Base-by-base conservation (phyloP, 2,329 filamentous ascomycete species). In the Ramularia endophylla region DNA sequence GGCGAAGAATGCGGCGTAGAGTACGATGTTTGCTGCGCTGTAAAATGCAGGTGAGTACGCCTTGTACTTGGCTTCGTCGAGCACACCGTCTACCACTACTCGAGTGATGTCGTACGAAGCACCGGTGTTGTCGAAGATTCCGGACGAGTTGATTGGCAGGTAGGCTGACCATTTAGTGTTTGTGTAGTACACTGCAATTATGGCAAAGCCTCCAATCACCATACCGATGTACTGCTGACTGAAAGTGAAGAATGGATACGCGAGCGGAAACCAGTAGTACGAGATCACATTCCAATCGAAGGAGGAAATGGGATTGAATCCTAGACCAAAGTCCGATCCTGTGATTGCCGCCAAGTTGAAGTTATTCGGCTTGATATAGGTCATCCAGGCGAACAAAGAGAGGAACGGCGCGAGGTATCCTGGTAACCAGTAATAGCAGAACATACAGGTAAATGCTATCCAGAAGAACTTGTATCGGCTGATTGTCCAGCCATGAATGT, bases 281-380 rank as follows among this genome's bases (percentile, higher is more conserved):
- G 80, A 73, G 38, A 87, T 73, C 52, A 85, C 80, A 1, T 85
- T 85, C 87, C 87, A 94, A 66, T 94, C 87, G 56, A 94, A 92
- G 0, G 86, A 92, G 56, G 42, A 35, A 27, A 92, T 39, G 9
- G 44, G 43, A 11, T 43, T 44, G n/a, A 49, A 30, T 12, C 42
- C 44, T 8, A 49, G 29, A 12, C 46, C 46, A 20, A 1, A 28
- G 25, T 22, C 9, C 13, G 39, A 16, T 5, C 41, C 41, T 11
- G 27, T 19, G 12, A 43, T 36, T 6, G 41, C 41, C 20, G 38
- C 35, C 5, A 43, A 36, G 12, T 36, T 32, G 30, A 43, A 30
- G 30, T 43, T 43, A 27, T 43, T 43, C 41, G 41, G 41, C 12
- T 35, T 19, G 13, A 43, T 43, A 35, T 36, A 43, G 8, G 41